Base-by-base conservation (phyloP, 2,329 filamentous ascomycete species). In the Epichloe scottii region DNA sequence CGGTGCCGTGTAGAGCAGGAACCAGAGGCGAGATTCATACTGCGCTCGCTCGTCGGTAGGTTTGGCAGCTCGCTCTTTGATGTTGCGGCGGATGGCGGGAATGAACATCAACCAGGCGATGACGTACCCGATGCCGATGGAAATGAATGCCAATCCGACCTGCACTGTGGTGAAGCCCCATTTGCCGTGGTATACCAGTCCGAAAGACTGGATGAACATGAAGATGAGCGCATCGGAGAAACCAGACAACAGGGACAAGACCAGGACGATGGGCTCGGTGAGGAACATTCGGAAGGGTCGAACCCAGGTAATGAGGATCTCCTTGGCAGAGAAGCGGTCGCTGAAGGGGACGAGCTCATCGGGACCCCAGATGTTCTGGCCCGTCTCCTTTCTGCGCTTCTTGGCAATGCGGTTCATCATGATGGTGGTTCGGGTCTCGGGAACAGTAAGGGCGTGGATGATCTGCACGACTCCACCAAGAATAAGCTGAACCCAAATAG, bases 401-500 rank as follows among this genome's bases (percentile, higher is more conserved):
- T 88, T 88, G 30, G 88, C 88, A 53, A 90, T 87, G 2, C 73
- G 73, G 68, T 93, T 84, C 75, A 94, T 82, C 71, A 93, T 75
- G 54, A 89, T 78, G 4, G 84, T 88, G 0, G 81, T 78, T 49
- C 87, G 76, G 0, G 88, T 93, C 66, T 93, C 88, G 1, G 87
- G 87, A 1, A 93, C 87, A 7, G 80, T 72, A 52, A 85, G 61
- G 47, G 84, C 70, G 62, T 89, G 85, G 4, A 86, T 60, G 4
- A 78, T 17, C 61, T 90, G 86, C 3, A 88, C 79, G 35, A 79
- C 74, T 8, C 68, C 83, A 17, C 87, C 87, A 49, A 91, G 81
- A 57, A 90, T 89, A 55, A 91, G 77, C 66, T 90, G 86, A 53
- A 91, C 85, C 87, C 88, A 93, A 63, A 91, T 89, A 50, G 76